Evolutionary conservation across 2,329 filamentous ascomycete species (phyloP), one percentile per base, ranked within the genome.

Genomic region (Trichoderma polysporum): DNA sequence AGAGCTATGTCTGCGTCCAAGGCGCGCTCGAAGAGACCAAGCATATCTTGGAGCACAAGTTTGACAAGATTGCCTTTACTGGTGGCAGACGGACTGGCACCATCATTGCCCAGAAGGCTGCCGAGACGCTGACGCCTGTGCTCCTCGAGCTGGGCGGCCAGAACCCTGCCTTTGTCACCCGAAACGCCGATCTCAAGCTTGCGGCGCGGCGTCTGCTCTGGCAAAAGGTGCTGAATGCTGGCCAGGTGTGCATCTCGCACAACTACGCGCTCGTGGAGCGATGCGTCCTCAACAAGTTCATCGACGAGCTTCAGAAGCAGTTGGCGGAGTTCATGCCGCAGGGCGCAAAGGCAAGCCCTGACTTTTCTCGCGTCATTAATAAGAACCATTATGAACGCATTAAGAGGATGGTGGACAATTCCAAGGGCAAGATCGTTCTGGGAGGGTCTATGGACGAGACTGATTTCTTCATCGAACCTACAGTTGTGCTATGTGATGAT

Each of bases 41-140:
- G 53, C 89, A 88, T 13, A 81, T 98, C 52, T 85, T 99, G 37
- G 88, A 94, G 67, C 88, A 93, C 81, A 94, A 94, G 78, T 99
- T 94, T 90, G 94, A 96, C 81, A 98, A 97, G 86, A 96, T 99
- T 74, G 94, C 95, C 83, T 99, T 97, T 82, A 99, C 95, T 1
- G 95, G 95, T 64, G 90, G 88, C 73, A 85, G 86, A 61, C 81
- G 77, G 31, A 93, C 97, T 19, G 95, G 92, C 74, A 93, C 90
- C 75, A 94, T 98, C 74, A 89, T 98, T 62, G 87, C 92, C 56
- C 90, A 94, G 78, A 97, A 96, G 77, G 95, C 94, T 0, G 94
- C 95, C 68, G 88, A 93, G 75, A 90, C 92, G 41, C 84, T 97
- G 69, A 98, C 95, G 0, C 95, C 95, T 0, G 89, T 97, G 25